Evolutionary conservation across 2,329 filamentous ascomycete species (phyloP).

Genomic region (Epicoccum sorghinum): DNA sequence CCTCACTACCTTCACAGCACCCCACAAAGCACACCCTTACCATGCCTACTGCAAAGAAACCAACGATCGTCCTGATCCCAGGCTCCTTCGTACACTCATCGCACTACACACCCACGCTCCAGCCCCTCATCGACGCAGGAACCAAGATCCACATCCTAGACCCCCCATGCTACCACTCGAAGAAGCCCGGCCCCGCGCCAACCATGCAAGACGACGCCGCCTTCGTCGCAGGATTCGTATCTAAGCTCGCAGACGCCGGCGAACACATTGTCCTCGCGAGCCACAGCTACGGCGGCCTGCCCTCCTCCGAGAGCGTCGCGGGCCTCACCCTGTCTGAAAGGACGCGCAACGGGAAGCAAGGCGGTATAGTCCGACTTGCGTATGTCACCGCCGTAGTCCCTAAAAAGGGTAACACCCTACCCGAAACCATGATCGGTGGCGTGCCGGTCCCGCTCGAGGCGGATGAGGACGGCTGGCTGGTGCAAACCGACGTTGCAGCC

Average conservation of each 20-base stretch:
- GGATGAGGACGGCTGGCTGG: conserved; percentile 18
- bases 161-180: conserved; percentile 18
- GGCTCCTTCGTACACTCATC: conserved; percentile 24
- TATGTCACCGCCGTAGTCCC: conserved; percentile 24
- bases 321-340: conserved; percentile 13
- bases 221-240: conserved; percentile 27
- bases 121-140: conserved; percentile 10
- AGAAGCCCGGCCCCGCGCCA: conserved; percentile 14
- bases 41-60: background rate
- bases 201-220: conserved; percentile 35
- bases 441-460: conserved; percentile 14
- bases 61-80: conserved; percentile 19
- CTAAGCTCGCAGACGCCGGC: conserved; percentile 30
- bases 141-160: conserved; percentile 13
- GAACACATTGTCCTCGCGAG: conserved; percentile 38
- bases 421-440: conserved; percentile 4
- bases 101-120: conserved; percentile 17
- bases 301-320: conserved; percentile 7
- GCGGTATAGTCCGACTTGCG: conserved; percentile 16
- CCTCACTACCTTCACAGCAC: background rate
- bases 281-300: conserved; percentile 21
- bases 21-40: background rate
- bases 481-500: conserved; percentile 5
- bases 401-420: conserved; percentile 7
- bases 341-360: background rate